phyloP scores from a whole-genome alignment of 176 grass and related monocot species.

The Oryza punctata region DNA sequence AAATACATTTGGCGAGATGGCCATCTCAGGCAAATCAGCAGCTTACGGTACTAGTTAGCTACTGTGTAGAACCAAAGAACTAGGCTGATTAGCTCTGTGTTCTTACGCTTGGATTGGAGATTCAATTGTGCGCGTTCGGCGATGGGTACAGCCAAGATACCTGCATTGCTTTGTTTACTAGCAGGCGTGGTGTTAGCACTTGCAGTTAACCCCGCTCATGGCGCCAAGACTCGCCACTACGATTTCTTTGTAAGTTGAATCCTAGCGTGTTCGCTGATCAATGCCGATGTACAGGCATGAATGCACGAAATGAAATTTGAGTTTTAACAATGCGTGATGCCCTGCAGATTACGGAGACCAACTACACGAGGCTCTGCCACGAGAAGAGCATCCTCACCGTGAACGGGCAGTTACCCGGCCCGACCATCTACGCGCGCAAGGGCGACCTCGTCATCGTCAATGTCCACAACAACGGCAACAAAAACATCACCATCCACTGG shows the following conservation, averaged over 20 bases:
- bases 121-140: not conserved
- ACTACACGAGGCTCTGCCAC: slow-evolving; percentile 56
- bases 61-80: not conserved
- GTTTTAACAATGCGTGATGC: not conserved
- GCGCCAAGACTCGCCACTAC: slow-evolving; percentile 32
- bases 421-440: slow-evolving; percentile 61
- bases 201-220: slow-evolving; percentile 14
- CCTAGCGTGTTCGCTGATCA: not conserved
- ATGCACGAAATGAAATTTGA: not conserved
- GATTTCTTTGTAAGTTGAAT: slow-evolving; percentile 42
- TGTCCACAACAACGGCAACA: slow-evolving; percentile 59
- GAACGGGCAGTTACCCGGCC: slow-evolving; percentile 70
- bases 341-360: slow-evolving; percentile 56
- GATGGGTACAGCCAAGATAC: slow-evolving; percentile 26
- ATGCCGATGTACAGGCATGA: not conserved
- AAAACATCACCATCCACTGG: slow-evolving; percentile 83
- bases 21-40: not conserved
- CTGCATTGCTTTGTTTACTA: slow-evolving; percentile 23
- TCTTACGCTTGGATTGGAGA: not conserved
- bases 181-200: slow-evolving; percentile 22
- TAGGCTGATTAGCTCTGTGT: not conserved
- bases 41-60: not conserved
- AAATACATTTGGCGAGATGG: not conserved
- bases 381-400: slow-evolving; percentile 65
- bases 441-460: slow-evolving; percentile 58